Conservation (phyloP, 129 eudicot species). For the Saussurea involucrata region DNA sequence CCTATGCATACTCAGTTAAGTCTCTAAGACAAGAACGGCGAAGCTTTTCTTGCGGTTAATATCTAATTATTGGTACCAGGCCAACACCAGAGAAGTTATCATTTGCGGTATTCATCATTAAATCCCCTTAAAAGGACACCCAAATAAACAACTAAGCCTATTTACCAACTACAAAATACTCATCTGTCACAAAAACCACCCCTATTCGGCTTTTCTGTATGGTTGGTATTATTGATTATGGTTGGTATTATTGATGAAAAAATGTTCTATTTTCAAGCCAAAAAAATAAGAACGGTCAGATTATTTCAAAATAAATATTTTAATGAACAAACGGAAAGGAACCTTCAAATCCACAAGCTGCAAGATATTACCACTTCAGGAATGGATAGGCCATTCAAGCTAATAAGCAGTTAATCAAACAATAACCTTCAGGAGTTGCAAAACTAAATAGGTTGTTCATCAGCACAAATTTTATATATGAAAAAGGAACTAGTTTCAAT, state of each 20-base stretch:
- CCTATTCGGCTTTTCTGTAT: neutral
- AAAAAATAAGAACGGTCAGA: neutral
- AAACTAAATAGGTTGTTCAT: neutral
- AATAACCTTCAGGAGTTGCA: neutral
- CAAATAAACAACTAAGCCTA: neutral
- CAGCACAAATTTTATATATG: neutral
- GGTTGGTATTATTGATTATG: neutral
- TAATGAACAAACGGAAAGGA: neutral
- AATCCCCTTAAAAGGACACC: neutral
- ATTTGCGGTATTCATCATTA: neutral
- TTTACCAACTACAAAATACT: neutral
- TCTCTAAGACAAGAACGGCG: neutral
- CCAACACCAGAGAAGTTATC: neutral
- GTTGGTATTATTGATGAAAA: neutral
- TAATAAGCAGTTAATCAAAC: neutral
- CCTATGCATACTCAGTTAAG: neutral
- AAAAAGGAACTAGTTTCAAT: neutral
- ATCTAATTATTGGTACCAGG: neutral
- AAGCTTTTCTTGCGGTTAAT: neutral
- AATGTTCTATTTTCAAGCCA: neutral
- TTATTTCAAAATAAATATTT: neutral
- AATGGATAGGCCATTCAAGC: neutral
- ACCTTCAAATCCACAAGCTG: neutral
- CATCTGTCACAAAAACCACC: neutral
- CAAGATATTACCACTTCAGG: neutral